phyloP scores from a whole-genome alignment of 73 alveolate genomes.

The Tetrahymena malaccensis region DNA sequence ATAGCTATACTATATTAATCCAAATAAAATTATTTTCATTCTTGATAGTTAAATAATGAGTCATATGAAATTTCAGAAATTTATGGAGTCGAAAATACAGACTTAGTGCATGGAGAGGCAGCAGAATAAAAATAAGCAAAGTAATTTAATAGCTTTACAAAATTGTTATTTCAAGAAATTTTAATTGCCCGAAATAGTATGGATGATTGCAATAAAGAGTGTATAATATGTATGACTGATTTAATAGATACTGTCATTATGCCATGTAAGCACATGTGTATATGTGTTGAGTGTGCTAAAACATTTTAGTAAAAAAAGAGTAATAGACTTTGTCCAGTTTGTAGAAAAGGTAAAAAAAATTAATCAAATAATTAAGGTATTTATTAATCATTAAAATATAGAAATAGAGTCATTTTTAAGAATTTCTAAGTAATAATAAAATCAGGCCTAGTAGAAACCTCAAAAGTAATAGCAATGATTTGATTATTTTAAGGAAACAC shows the following conservation, averaged over 20 bases:
- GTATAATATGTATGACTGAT: conserved; percentile 32
- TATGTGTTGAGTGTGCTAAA: conserved; percentile 18
- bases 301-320: conserved; percentile 11
- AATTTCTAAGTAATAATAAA: background rate
- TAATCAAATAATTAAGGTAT: background rate
- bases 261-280: conserved; percentile 47
- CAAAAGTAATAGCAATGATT: background rate
- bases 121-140: background rate
- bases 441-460: background rate
- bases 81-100: background rate
- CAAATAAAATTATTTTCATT: background rate
- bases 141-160: background rate
- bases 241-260: conserved; percentile 20
- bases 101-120: background rate
- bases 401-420: background rate
- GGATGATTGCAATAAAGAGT: conserved; percentile 16
- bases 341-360: conserved; percentile 23
- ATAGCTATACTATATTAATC: no score
- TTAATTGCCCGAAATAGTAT: background rate
- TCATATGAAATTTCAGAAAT: background rate
- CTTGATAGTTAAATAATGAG: background rate
- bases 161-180: background rate
- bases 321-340: conserved; percentile 22
- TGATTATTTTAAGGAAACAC: no score
- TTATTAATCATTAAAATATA: background rate